These are phyloP conservation scores for Dactylellina cionopaga DNA, from an alignment of 2,329 filamentous ascomycete species.

Conservation along the genomic window DNA sequence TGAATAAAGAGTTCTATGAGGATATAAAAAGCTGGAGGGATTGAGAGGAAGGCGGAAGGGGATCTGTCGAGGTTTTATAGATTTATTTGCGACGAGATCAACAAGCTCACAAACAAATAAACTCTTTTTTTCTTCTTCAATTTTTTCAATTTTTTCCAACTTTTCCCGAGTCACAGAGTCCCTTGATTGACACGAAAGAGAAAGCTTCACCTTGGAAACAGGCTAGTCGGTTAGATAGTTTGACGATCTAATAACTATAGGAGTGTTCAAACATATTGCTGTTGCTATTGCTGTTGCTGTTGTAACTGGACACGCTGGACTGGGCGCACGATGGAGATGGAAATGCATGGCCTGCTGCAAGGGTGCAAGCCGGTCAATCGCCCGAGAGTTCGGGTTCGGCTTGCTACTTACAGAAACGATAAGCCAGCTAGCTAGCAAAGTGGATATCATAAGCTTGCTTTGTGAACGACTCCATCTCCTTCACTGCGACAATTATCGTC, in stretches of 20 bases:
- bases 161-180: no score
- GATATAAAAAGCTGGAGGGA: neutral
- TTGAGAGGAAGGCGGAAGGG: neutral
- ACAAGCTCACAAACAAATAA: conserved; percentile 7
- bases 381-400: conserved; percentile 15
- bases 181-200: no score
- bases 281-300: no score
- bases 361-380: no score
- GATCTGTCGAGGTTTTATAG: conserved; percentile 17
- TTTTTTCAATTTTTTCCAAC: neutral
- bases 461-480: neutral
- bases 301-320: no score
- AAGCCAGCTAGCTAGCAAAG: no score
- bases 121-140: conserved; percentile 8
- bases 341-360: no score
- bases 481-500: conserved; percentile 23
- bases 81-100: conserved; percentile 6
- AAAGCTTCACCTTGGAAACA: no score
- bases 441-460: conserved; percentile 30
- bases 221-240: no score
- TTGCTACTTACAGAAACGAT: conserved; percentile 47
- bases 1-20: neutral
- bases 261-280: no score
- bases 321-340: no score
- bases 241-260: no score